These are phyloP conservation scores for Trichoderma sp. DNA, from an alignment of 2,329 filamentous ascomycete genomes.

Conservation along the genomic window DNA sequence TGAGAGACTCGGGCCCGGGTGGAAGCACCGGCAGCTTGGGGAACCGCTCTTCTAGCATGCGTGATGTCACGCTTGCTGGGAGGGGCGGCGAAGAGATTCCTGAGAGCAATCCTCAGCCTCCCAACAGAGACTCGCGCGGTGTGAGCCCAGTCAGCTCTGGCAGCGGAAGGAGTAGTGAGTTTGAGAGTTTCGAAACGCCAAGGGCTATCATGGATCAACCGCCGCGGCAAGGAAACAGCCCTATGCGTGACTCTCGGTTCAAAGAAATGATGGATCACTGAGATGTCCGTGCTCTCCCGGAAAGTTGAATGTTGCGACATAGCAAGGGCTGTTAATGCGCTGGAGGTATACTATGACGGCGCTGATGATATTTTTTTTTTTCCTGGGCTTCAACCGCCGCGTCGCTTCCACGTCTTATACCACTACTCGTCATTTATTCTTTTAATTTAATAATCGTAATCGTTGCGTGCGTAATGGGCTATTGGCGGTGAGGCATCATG, in stretches of 20 bases:
- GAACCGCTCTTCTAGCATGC: slow-evolving; percentile 43
- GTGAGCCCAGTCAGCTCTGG: slow-evolving; percentile 39
- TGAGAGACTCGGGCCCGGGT: slow-evolving; percentile 44
- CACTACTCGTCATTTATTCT: neutral
- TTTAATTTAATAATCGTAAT: neutral
- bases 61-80: slow-evolving; percentile 48
- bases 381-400: neutral
- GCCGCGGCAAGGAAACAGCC: slow-evolving; percentile 47
- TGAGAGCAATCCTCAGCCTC: slow-evolving; percentile 19
- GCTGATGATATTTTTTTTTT: neutral
- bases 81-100: slow-evolving; percentile 29
- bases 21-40: slow-evolving; percentile 46
- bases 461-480: neutral
- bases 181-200: slow-evolving; percentile 38
- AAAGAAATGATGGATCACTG: slow-evolving; percentile 51
- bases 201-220: slow-evolving; percentile 35
- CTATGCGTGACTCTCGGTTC: slow-evolving; percentile 57
- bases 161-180: slow-evolving; percentile 11
- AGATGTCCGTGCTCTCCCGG: neutral
- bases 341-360: neutral
- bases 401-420: neutral
- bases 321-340: neutral
- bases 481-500: neutral
- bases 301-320: neutral
- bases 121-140: slow-evolving; percentile 32